Evolutionary conservation across 495 filamentous ascomycete species (phyloP).

Genomic region (Chlorociboria aeruginascens): DNA sequence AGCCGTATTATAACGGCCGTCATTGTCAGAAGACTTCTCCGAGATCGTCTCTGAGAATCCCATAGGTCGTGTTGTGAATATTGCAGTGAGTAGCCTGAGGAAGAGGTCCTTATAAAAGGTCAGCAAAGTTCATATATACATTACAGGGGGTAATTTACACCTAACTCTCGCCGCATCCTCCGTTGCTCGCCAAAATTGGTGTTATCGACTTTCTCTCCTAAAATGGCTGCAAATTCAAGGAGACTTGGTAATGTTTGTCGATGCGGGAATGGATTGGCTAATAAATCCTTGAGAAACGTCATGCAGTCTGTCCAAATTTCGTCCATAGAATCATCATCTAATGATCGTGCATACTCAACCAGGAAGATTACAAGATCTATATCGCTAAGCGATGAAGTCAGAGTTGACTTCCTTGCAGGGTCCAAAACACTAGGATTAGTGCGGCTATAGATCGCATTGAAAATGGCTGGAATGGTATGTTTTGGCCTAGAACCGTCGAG

Average conservation of each 20-base stretch:
- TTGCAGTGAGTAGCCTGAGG: conserved; percentile 72
- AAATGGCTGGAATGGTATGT: conserved; percentile 89
- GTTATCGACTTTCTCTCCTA: conserved; percentile 91
- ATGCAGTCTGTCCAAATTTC: conserved; percentile 97
- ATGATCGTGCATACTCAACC: conserved; percentile 73
- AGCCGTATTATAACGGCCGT: conserved; percentile 20
- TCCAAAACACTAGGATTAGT: conserved; percentile 78
- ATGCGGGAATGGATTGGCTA: conserved; percentile 91
- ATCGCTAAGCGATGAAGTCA: conserved; percentile 75
- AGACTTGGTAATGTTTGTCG: conserved; percentile 79
- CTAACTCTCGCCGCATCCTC: conserved; percentile 85
- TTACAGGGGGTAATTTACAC: conserved; percentile 44
- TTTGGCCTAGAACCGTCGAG: conserved; percentile 85
- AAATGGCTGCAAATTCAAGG: conserved; percentile 75
- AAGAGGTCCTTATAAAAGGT: conserved; percentile 63
- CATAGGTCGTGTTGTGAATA: conserved; percentile 78
- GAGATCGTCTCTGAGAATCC: conserved; percentile 42
- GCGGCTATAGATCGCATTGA: conserved; percentile 91
- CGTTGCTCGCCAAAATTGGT: conserved; percentile 95
- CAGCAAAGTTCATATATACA: conserved; percentile 17
- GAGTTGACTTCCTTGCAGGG: conserved; percentile 64
- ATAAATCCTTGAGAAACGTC: conserved; percentile 76
- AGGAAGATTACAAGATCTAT: conserved; percentile 77
- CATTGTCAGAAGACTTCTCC: conserved; percentile 25
- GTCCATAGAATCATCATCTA: conserved; percentile 98